Conservation (phyloP, 192 early-diverging fungal species). For the Backusella psychrophila region DNA sequence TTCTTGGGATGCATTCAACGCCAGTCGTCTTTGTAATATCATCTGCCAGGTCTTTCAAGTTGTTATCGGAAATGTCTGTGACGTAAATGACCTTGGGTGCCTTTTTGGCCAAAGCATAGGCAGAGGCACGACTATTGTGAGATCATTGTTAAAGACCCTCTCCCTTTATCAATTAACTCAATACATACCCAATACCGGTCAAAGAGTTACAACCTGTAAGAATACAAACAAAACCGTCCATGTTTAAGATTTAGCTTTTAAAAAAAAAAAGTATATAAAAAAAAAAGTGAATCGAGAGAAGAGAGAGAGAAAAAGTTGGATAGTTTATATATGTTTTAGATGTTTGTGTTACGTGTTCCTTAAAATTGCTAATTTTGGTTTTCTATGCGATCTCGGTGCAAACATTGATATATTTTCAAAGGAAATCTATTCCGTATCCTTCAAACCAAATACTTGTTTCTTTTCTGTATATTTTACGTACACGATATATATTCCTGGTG, state of each 20-base stretch:
- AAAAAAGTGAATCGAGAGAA: not conserved
- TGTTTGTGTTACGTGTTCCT: not conserved
- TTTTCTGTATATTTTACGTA: too few species aligned
- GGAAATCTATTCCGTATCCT: not conserved
- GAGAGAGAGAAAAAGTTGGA: not conserved
- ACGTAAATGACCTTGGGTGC: constrained; percentile 38
- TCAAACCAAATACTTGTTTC: too few species aligned
- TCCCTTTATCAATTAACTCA: not conserved
- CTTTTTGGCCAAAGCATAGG: constrained; percentile 23
- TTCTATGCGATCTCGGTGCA: too few species aligned
- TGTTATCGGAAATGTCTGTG: constrained; percentile 33
- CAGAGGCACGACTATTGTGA: constrained; percentile 31
- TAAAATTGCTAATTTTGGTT: not conserved
- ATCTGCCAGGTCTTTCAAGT: constrained; percentile 35
- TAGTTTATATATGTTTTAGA: not conserved
- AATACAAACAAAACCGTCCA: constrained; percentile 46
- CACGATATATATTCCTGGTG: too few species aligned
- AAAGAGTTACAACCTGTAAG: constrained; percentile 47
- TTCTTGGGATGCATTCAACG: constrained; percentile 29
- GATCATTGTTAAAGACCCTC: too few species aligned
- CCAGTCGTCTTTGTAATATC: constrained; percentile 26
- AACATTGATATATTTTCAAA: not conserved
- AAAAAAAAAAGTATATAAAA: not conserved
- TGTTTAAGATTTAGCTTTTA: not conserved
- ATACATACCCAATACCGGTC: constrained; percentile 44